These are phyloP conservation scores for Tulasnella sp. DNA, from an alignment of 768 basidiomycete species.

Conservation along the genomic window DNA sequence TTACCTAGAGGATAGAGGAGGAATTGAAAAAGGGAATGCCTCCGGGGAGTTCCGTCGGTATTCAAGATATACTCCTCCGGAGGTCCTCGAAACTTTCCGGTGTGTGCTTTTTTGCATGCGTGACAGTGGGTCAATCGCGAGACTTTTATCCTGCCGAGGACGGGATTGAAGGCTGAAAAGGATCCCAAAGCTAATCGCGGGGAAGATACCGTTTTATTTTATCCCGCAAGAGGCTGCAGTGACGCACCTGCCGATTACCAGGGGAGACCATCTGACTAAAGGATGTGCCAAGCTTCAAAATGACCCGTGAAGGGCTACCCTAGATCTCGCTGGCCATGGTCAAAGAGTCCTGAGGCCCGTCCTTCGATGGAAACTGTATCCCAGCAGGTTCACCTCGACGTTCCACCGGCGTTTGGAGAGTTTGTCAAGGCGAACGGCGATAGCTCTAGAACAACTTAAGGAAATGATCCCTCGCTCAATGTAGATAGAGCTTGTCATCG, in stretches of 20 bases:
- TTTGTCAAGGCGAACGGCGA: no score
- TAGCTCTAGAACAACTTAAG: no score
- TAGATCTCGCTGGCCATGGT: no score
- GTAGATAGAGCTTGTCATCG: conserved; percentile 40
- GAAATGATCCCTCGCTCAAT: no score
- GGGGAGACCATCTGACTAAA: not conserved
- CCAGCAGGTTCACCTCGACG: no score
- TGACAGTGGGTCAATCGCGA: not conserved
- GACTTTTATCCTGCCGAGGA: not conserved
- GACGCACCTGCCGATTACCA: not conserved
- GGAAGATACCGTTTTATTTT: not conserved
- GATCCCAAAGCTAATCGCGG: not conserved
- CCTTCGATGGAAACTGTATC: no score
- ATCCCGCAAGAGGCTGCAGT: not conserved
- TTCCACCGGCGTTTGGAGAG: no score
- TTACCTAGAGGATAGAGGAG: not conserved
- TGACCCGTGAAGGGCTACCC: not conserved
- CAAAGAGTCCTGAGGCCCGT: no score
- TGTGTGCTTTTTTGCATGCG: not conserved
- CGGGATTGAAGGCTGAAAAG: not conserved
- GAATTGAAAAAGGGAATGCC: not conserved
- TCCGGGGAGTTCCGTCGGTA: not conserved
- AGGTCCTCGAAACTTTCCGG: not conserved
- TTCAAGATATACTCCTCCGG: not conserved
- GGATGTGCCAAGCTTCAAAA: not conserved